Evolutionary conservation across 768 basidiomycete genomes (phyloP), one percentile per base, ranked within the genome.

Genomic region (Dentipellis fragilis): DNA sequence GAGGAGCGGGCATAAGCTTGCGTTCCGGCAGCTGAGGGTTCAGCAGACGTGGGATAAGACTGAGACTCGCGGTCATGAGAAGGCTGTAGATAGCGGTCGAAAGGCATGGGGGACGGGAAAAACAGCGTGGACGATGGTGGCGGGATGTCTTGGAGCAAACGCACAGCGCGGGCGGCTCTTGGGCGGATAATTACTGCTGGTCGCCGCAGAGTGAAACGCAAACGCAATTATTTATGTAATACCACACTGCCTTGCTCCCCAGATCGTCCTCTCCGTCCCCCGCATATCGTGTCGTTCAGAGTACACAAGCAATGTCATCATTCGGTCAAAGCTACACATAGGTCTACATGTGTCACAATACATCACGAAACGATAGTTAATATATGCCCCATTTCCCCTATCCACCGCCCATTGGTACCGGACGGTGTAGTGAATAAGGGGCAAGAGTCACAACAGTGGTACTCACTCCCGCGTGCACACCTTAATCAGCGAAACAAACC

Each of bases 331-430:
- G 29, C 6, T 6, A 29, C 29, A 29, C 29, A 29, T 29, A 29
- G 3, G 6, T 29, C 29, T 29, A 29, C 29, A 29, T 29, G 29
- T 29, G 29, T 29, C 29, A 29, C 29, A 29, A 3, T 3, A 6
- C 29, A 29, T 29, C 29, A 29, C 29, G 19, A 40, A 21, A 62
- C 58, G 66, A 59, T 57, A 58, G 22, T 81, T 61, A 57, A 77
- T 86, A 71, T 87, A 59, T 83, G 84, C 87, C 85, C 80, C 81
- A 63, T 84, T 89, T 88, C 85, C 87, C 86, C 86, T 87, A 84
- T 64, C 84, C 84, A 75, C 67, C 77, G 74, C 68, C 78, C 79
- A 80, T 59, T 56, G 63, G 65, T 64, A 67, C 65, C 70, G 75
- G 78, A 76, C 78, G 80, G 73, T 67, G 84, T 85, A 85, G 84